These are phyloP conservation scores for Macrolepiota dolichaula DNA, from an alignment of 768 basidiomycete genomes.

Conservation along the genomic window DNA sequence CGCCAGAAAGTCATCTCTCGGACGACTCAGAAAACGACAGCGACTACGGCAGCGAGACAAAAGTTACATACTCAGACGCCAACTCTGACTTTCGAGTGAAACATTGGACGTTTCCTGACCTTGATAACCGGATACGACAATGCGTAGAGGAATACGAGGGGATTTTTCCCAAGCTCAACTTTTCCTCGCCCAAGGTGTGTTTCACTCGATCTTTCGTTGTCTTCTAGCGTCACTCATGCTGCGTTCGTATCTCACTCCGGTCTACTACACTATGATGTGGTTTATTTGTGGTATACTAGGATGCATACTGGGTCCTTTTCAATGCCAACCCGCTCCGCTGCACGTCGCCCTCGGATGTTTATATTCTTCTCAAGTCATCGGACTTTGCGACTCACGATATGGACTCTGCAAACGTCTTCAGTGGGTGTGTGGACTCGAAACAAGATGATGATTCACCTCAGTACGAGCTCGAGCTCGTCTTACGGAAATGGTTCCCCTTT, in stretches of 20 bases:
- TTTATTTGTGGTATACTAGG: conserved; percentile 43
- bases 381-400: conserved; percentile 87
- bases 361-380: conserved; percentile 88
- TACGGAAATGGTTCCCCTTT: conserved; percentile 88
- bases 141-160: conserved; percentile 69
- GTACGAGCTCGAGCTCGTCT: conserved; percentile 78
- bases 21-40: conserved; percentile 47
- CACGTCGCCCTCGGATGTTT: conserved; percentile 84
- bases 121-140: conserved; percentile 70
- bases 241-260: not conserved
- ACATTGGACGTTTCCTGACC: conserved; percentile 57
- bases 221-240: not conserved
- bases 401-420: conserved; percentile 56
- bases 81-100: conserved; percentile 13
- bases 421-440: conserved; percentile 42
- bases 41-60: conserved; percentile 34
- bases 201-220: not conserved
- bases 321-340: conserved; percentile 84
- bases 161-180: conserved; percentile 95
- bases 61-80: conserved; percentile 40
- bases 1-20: conserved; percentile 52
- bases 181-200: conserved; percentile 84
- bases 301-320: conserved; percentile 89
- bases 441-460: conserved; percentile 8
- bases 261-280: not conserved